Evolutionary conservation across 1,284 basidiomycete species (phyloP), one percentile per base, ranked within the genome.

Genomic region (Athelia sp.): DNA sequence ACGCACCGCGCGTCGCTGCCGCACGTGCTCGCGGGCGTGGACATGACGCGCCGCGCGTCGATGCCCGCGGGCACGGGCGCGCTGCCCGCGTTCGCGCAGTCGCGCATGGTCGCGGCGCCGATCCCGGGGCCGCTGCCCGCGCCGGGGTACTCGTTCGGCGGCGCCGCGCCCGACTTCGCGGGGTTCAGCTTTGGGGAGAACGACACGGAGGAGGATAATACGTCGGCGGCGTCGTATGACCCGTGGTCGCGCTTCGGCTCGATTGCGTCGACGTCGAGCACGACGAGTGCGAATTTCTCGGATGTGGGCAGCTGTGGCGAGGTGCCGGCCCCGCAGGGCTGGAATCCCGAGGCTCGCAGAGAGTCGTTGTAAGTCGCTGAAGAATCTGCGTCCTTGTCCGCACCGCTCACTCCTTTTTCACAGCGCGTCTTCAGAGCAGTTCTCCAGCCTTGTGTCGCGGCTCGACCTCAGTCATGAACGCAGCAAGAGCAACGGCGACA

Each of bases 91-190:
- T 48, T 68, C 69, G n/a, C 67, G 78, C 14, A 62, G 75, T 24
- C 26, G 26, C 78, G 84, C 29, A 59, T 69, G 4, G 61, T 81
- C 23, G 61, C 72, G 1, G 73, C 80, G 2, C 80, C 81, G 10
- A 75, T 82, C 44, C 80, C 83, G 4, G 86, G 85, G 0, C 85
- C 86, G 4, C 71, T 87, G n/a, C 86, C 85, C 4, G 73, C 75
- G 8, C 79, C 81, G 24, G 75, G 75, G 57, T 88, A 80, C 69
- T 81, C 81, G 38, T 88, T 88, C 57, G 85, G 85, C 52, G 66
- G 68, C 52, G 62, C 70, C n/a, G 72, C 74, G 49, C 58, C 74
- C 67, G 70, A 70, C 4, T 54, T 67, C 15, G 59, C 64, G 48
- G 65, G 66, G 2, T 72, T 70, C 56, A 55, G 62, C 17, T 75